phyloP scores from a whole-genome alignment of 345 rosid species.

The Durio zibethinus region DNA sequence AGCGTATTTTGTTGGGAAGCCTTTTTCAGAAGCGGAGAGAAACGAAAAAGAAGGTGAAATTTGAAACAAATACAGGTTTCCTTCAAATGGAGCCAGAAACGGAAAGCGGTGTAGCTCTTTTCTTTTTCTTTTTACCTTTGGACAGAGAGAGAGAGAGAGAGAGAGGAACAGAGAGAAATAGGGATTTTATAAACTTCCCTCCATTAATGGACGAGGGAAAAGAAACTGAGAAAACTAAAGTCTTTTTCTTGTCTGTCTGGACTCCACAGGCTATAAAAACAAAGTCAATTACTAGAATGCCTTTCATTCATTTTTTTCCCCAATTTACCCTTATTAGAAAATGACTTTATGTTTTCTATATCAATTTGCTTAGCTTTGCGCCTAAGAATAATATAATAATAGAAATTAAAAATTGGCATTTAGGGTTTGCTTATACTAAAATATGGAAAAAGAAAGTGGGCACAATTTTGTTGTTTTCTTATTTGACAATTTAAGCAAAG shows the following conservation, averaged over 20 bases:
- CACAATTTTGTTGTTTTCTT: neutral
- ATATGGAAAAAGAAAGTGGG: neutral
- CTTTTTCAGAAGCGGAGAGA: neutral
- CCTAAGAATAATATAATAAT: neutral
- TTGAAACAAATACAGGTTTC: constrained; percentile 18
- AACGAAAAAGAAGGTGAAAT: constrained; percentile 7
- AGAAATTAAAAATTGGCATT: neutral
- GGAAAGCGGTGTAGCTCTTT: constrained; percentile 11
- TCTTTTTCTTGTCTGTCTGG: constrained; percentile 25
- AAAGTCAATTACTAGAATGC: neutral
- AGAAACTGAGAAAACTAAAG: constrained; percentile 4
- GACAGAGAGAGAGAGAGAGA: neutral
- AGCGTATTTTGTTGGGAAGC: neutral
- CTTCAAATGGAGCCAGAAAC: constrained; percentile 42
- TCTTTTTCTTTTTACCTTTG: neutral
- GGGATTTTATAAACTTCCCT: constrained; percentile 25
- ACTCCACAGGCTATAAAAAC: neutral
- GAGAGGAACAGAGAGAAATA: neutral
- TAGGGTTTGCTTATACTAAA: neutral
- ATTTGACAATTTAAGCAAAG: neutral
- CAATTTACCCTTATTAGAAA: neutral
- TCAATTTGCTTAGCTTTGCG: neutral
- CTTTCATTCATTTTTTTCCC: neutral
- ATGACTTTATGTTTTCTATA: neutral
- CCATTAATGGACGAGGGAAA: constrained; percentile 23